These are phyloP conservation scores for Fallopia convolvulus DNA, from an alignment of 148 eudicot species.

Conservation along the genomic window DNA sequence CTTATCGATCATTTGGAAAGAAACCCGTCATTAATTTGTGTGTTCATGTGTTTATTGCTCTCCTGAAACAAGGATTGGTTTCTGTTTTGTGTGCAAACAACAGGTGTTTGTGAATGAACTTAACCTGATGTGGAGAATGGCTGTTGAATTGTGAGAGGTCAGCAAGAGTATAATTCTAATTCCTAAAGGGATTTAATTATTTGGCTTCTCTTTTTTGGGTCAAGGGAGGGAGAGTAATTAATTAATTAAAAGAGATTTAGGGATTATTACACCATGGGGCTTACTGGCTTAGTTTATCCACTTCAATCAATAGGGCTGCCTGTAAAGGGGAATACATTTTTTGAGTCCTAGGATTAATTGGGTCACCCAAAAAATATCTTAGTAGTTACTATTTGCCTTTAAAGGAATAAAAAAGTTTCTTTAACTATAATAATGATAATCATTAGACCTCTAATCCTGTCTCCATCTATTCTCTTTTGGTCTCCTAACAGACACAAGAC, in stretches of 20 bases:
- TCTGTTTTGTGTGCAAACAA: constrained; percentile 2
- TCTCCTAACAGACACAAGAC: neutral
- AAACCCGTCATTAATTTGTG: neutral
- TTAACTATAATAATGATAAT: neutral
- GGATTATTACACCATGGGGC: neutral
- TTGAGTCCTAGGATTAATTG: neutral
- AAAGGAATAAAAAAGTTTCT: constrained; percentile 3
- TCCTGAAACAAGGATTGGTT: neutral
- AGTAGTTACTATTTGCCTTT: constrained; percentile 6
- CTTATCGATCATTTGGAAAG: neutral
- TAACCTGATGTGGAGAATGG: too few species aligned
- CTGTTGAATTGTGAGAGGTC: neutral
- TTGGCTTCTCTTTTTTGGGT: neutral
- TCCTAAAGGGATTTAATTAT: neutral
- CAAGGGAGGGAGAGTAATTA: neutral
- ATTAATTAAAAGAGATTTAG: neutral
- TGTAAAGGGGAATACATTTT: constrained; percentile 3
- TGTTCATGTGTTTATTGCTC: neutral
- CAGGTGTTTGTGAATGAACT: neutral
- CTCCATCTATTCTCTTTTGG: constrained; percentile 9
- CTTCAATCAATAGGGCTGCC: neutral
- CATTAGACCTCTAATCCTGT: constrained; percentile 6
- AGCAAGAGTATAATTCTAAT: neutral
- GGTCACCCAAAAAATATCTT: constrained; percentile 2
- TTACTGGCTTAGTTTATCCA: constrained; percentile 6